Conservation (phyloP, 1,284 basidiomycete species). For the Entoloma clypeatum region DNA sequence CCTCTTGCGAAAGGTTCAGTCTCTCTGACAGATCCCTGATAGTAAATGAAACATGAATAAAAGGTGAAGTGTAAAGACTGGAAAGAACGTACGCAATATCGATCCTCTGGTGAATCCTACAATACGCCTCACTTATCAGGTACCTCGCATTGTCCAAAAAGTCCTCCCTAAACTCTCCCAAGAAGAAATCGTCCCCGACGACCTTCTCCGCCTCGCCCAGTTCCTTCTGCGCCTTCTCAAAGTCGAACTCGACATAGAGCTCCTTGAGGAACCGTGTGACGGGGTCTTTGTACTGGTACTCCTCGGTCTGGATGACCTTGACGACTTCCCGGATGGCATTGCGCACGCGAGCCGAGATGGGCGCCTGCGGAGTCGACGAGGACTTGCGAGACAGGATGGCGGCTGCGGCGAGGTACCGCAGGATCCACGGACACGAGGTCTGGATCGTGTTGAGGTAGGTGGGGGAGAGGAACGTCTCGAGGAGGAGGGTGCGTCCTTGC, state of each 20-base stretch:
- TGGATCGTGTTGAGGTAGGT: constrained; percentile 99
- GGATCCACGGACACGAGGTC: constrained; percentile 91
- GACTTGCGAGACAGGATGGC: constrained; percentile 87
- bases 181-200: constrained; percentile 91
- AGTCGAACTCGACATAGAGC: constrained; percentile 82
- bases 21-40: constrained; percentile 86
- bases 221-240: constrained; percentile 77
- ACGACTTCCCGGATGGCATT: constrained; percentile 87
- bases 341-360: constrained; percentile 68
- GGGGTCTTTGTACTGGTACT: constrained; percentile 94
- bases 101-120: constrained; percentile 94
- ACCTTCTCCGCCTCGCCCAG: constrained; percentile 80
- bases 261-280: constrained; percentile 92
- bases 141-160: constrained; percentile 96
- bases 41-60: constrained; percentile 1
- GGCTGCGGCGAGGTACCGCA: constrained; percentile 92
- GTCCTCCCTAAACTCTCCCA: constrained; percentile 85
- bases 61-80: not conserved
- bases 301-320: constrained; percentile 88
- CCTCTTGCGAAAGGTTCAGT: constrained; percentile 87
- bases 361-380: constrained; percentile 37
- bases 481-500: constrained; percentile 86
- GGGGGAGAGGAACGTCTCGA: constrained; percentile 94
- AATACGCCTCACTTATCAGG: constrained; percentile 95
- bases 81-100: constrained; percentile 76